phyloP scores from a whole-genome alignment of 2,329 filamentous ascomycete species.

The Juglanconis sp. region DNA sequence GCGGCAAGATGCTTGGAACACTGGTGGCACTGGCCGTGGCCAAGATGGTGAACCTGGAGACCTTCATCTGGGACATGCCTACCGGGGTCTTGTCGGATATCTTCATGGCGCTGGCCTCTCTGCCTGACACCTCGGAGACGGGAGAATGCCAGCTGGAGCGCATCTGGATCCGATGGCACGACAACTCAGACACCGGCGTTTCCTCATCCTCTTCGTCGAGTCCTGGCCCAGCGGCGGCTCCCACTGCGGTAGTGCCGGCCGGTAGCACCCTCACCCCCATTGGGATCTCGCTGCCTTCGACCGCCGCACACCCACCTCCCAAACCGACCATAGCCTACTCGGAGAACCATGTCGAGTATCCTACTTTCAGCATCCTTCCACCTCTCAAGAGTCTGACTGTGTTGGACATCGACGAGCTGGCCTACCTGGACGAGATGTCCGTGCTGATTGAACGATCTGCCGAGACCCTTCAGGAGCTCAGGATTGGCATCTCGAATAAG shows the following conservation, averaged over 20 bases:
- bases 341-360: constrained; percentile 66
- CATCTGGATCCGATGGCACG: constrained; percentile 80
- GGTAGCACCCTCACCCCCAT: constrained; percentile 40
- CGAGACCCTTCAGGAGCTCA: constrained; percentile 63
- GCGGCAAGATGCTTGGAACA: constrained; percentile 85
- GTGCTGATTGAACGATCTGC: constrained; percentile 70
- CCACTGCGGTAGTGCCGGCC: constrained; percentile 25
- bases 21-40: constrained; percentile 75
- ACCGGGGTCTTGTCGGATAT: constrained; percentile 79
- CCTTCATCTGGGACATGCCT: constrained; percentile 86
- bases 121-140: constrained; percentile 58
- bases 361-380: constrained; percentile 75
- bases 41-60: constrained; percentile 77
- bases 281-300: constrained; percentile 34
- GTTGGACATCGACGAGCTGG: constrained; percentile 77
- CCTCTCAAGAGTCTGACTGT: constrained; percentile 72
- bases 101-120: constrained; percentile 72
- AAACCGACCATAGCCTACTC: constrained; percentile 44
- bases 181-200: constrained; percentile 56
- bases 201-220: constrained; percentile 28
- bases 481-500: constrained; percentile 65
- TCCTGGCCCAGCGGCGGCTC: constrained; percentile 19
- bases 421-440: constrained; percentile 80
- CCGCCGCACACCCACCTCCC: constrained; percentile 28
- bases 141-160: constrained; percentile 65